These are phyloP conservation scores for Berkeleyomyces rouxiae DNA, from an alignment of 2,329 filamentous ascomycete species.

Conservation along the genomic window DNA sequence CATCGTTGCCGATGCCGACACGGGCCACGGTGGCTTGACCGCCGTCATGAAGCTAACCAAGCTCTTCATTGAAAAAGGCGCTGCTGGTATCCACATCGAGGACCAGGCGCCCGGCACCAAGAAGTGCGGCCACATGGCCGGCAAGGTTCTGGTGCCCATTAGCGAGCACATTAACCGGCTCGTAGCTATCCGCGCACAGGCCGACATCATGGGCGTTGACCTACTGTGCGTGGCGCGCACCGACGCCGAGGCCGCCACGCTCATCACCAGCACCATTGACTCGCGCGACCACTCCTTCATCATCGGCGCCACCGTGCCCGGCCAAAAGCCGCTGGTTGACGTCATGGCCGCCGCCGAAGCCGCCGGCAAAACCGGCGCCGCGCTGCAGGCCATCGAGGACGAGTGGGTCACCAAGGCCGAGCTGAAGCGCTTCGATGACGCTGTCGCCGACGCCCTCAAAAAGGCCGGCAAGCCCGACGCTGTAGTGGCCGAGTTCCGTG, in stretches of 20 bases:
- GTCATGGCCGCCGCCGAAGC: conserved; percentile 78
- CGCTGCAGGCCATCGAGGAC: conserved; percentile 86
- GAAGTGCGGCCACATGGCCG: conserved; percentile 99
- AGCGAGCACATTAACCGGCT: conserved; percentile 96
- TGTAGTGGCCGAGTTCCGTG: conserved; percentile 49
- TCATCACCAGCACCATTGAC: conserved; percentile 94
- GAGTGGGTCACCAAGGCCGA: conserved; percentile 63
- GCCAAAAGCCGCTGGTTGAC: conserved; percentile 69
- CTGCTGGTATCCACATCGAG: conserved; percentile 95
- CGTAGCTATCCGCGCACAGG: conserved; percentile 90
- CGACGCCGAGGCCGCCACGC: conserved; percentile 91
- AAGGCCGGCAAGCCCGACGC: conserved; percentile 48
- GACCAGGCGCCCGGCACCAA: conserved; percentile 97
- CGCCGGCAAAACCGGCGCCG: conserved; percentile 59
- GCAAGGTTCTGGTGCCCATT: conserved; percentile 92
- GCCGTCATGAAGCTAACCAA: conserved; percentile 99
- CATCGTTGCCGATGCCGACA: conserved; percentile 93
- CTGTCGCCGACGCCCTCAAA: conserved; percentile 69
- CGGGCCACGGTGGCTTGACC: conserved; percentile 91
- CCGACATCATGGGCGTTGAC: conserved; percentile 91
- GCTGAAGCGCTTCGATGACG: conserved; percentile 80
- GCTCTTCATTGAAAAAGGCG: conserved; percentile 90
- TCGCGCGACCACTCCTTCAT: conserved; percentile 91
- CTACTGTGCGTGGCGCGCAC: conserved; percentile 85
- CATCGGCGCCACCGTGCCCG: conserved; percentile 71